Evolutionary conservation across 306 rosid species (phyloP), one percentile per base, ranked within the genome.

Genomic region (Herpetospermum pedunculosum): DNA sequence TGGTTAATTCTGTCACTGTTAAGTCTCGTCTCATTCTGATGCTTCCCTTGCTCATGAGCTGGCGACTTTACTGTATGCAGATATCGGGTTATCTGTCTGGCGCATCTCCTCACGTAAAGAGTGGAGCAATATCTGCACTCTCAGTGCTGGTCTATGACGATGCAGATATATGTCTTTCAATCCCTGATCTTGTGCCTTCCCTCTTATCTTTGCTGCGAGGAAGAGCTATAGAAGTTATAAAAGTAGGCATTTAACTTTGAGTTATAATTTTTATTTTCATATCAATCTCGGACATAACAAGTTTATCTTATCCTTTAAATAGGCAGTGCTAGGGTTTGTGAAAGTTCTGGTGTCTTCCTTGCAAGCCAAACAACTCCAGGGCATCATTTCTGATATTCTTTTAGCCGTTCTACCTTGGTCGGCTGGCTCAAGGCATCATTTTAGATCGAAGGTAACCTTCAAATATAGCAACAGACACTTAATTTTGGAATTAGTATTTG

Each of bases 311-410:
- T 69, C 26, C 81, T 67, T 77, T n/a, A 65, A 62, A 81, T 88
- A 94, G 98, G 97, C 98, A 80, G 96, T 85, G 75, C 80, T 94
- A 87, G 98, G 97, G 50, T 91, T 94, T 77, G 87, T 91, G 79
- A 94, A 94, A 89, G 98, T 91, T 77, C 28, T 91, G 68, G 98
- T 88, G 43, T 94, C 95, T 77, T 80, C 84, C 79, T 78, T 91
- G 77, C 81, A 80, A 77, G 88, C 92, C 52, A 81, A 78, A 44
- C 82, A 80, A 57, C 84, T 94, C 81, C 97, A 83, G 74, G 79
- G 73, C 74, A 82, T 88, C 84, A 86, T 91, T 64, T 77, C 87
- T 21, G 89, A 87, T 77, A 73, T 89, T 70, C 80, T 86, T 78
- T 49, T 77, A 74, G 89, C 78, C 73, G 84, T 82, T 76, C 82